A percentile compares a stretch with the other conserved stretches of the same genome.
phyloP scores from a whole-genome alignment of 805 yeast species.

The Candida xyloterini region DNA sequence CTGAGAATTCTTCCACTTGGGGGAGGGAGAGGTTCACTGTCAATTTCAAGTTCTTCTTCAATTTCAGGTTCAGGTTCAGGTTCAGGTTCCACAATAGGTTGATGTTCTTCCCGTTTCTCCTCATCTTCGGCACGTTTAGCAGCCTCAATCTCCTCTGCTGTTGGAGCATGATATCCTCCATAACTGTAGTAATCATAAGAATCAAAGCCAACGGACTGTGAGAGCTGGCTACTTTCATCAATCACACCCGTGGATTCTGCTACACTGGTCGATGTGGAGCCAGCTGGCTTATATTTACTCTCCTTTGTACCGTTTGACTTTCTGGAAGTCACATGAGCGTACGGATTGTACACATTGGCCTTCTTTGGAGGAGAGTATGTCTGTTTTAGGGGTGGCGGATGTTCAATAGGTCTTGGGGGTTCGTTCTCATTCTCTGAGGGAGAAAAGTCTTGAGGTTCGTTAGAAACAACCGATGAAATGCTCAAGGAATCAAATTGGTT shows the following conservation, averaged over 20 bases:
- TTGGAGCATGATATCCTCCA: conserved; percentile 32
- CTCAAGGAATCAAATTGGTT: conserved; percentile 5
- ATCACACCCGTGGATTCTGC: conserved; percentile 6
- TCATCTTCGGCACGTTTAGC: conserved; percentile 8
- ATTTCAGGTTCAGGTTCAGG: conserved; percentile 2
- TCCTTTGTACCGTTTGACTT: conserved; percentile 7
- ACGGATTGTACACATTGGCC: conserved; percentile 20
- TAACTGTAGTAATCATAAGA: conserved; percentile 30
- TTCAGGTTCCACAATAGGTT: neutral
- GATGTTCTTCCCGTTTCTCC: conserved; percentile 2
- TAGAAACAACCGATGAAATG: conserved; percentile 11
- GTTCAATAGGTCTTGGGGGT: conserved; percentile 1
- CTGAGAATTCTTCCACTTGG: conserved; percentile 18
- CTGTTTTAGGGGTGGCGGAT: neutral
- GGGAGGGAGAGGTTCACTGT: conserved; percentile 20
- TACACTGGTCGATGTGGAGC: neutral
- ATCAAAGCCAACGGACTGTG: conserved; percentile 15
- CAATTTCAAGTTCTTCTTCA: conserved; percentile 4
- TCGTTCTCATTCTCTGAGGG: conserved; percentile 1
- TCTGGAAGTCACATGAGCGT: conserved; percentile 16
- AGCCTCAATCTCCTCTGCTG: conserved; percentile 8
- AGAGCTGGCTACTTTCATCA: conserved; percentile 6
- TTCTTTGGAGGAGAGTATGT: conserved; percentile 1
- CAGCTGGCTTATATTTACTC: conserved; percentile 15
- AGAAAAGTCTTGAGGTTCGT: neutral